Conservation (phyloP, 1,139 yeast genomes). For the Hyphopichia wangnamkhiaoensis region DNA sequence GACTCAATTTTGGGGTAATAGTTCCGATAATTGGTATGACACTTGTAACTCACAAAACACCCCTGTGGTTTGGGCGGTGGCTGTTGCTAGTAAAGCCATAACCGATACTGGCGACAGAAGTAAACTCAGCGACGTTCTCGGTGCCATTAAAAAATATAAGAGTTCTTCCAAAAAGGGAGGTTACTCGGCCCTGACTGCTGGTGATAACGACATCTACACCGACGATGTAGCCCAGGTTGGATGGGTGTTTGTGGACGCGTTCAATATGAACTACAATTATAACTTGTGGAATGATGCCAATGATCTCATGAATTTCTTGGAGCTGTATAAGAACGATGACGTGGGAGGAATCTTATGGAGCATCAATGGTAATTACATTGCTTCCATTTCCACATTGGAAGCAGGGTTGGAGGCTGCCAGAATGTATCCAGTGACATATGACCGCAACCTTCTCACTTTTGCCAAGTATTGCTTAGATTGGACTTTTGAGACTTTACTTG, state of each 20-base stretch:
- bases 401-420: constrained; percentile 34
- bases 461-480: constrained; percentile 19
- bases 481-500: constrained; percentile 17
- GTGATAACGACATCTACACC: constrained; percentile 28
- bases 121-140: neutral
- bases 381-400: constrained; percentile 37
- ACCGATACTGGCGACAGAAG: constrained; percentile 4
- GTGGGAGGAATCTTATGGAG: constrained; percentile 34
- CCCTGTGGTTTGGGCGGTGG: constrained; percentile 26
- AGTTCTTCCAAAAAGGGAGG: constrained; percentile 12
- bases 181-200: constrained; percentile 28
- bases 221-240: constrained; percentile 38
- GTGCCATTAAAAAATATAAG: constrained; percentile 1
- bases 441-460: constrained; percentile 17
- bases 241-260: constrained; percentile 33
- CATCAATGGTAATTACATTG: constrained; percentile 23
- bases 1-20: constrained; percentile 17
- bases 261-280: constrained; percentile 13
- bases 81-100: constrained; percentile 24
- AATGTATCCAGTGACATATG: constrained; percentile 19
- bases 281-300: constrained; percentile 17
- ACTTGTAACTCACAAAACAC: constrained; percentile 12
- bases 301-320: constrained; percentile 16
- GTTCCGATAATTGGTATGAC: constrained; percentile 11
- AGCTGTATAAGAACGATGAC: constrained; percentile 18